Percentiles rank a stretch among this genome's conserved stretches.
Evolutionary conservation across 768 basidiomycete species (phyloP).

Genomic region (Tulasnella sp.): DNA sequence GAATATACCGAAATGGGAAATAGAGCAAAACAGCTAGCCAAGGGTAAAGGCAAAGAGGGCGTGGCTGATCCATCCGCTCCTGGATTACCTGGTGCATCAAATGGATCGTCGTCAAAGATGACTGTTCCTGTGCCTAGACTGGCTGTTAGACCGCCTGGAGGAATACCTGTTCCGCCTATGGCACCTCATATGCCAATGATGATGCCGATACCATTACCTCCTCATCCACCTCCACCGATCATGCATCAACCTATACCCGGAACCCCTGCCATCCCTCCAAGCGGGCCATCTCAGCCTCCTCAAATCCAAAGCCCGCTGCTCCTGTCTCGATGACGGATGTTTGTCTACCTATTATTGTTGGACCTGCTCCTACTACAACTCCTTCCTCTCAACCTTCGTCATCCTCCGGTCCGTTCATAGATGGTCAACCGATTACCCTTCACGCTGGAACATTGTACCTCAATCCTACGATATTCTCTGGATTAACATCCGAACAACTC

Average conservation of each 20-base stretch:
- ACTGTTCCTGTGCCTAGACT: too few species aligned
- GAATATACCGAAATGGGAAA: constrained; percentile 6
- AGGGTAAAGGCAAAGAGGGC: constrained; percentile 2
- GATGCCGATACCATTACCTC: constrained; percentile 20
- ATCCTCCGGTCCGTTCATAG: constrained; percentile 22
- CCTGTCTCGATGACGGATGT: constrained; percentile 36
- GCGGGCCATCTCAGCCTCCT: too few species aligned
- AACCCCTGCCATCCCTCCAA: too few species aligned
- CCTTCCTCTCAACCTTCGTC: constrained; percentile 31
- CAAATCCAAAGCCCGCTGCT: constrained; percentile 17
- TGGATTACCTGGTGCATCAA: too few species aligned
- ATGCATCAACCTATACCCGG: constrained; percentile 15
- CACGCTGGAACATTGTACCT: constrained; percentile 76
- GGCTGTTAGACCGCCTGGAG: constrained; percentile 14
- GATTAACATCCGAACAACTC: constrained; percentile 58
- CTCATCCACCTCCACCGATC: constrained; percentile 18
- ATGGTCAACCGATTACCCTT: constrained; percentile 53
- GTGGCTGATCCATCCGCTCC: not conserved
- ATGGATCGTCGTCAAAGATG: too few species aligned
- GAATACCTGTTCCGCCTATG: constrained; percentile 21
- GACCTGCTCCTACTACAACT: constrained; percentile 45
- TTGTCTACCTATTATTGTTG: constrained; percentile 63
- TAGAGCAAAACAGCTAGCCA: constrained; percentile 1
- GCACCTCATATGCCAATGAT: constrained; percentile 20
- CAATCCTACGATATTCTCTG: constrained; percentile 72